Evolutionary conservation across 345 rosid species (phyloP), one percentile per base, ranked within the genome.

Genomic region (Sonneratia caseolaris): DNA sequence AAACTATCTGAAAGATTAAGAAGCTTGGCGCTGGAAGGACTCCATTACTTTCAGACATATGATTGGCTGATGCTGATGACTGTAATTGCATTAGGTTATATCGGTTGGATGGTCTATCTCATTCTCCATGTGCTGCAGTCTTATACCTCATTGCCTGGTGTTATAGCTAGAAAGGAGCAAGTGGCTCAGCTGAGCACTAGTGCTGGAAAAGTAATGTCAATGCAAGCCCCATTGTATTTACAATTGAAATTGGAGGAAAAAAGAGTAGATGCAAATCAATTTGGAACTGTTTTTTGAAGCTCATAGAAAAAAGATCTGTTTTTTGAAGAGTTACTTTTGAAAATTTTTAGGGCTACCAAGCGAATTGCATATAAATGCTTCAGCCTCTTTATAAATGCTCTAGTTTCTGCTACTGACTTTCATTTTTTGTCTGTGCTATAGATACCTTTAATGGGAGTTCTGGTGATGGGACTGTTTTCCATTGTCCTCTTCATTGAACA

Each of bases 61-160:
- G 98, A 93, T 75, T 93, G 96, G 97, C 80, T 91, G 77, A 88
- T 88, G 97, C 83, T 93, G 85, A 93, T 93, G 97, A 84, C 91
- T 67, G 79, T 84, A 32, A 82, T 93, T 56, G 89, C 91, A 72
- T 90, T 91, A 78, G 98, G 97, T 64, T 93, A 93, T 77, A 59
- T 87, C 77, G 97, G 97, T 73, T 93, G 97, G 97, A 93, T 93
- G 94, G 74, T 87, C 67, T 87, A 84, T 81, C 91, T 93, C 61
- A 76, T 87, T 79, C 86, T 93, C 75, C 97, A 91, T 71, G 92
- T 93, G 79, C 86, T 93, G 75, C 93, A 85, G 79, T 86, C 90
- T 68, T 91, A 93, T 83, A 88, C 97, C 48, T 85, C 91, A 72
- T 70, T 91, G 64, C 80, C 83, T 47, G 84, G 82, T 77, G 76